Conservation (phyloP, 176 grass and related monocot species). For the Elaeis guineensis region DNA sequence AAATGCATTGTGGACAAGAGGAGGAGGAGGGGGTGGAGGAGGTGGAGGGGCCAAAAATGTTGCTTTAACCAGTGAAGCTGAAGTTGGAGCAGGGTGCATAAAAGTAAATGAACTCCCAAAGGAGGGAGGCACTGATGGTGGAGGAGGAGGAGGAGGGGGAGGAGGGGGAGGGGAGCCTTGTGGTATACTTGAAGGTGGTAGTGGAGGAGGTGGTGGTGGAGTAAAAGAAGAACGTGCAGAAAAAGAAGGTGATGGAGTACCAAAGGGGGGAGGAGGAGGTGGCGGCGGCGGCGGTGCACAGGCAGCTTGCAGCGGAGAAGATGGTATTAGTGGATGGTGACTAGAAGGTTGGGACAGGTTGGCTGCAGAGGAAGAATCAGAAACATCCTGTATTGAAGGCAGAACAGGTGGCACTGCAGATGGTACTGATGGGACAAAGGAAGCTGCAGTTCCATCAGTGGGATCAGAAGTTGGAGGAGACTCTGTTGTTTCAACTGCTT, state of each 20-base stretch:
- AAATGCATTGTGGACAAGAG: slow-evolving; percentile 13
- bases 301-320: not conserved
- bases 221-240: too few species aligned
- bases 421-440: slow-evolving; percentile 6
- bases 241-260: too few species aligned
- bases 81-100: slow-evolving; percentile 14
- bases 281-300: not conserved
- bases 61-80: slow-evolving; percentile 12
- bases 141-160: slow-evolving; percentile 19
- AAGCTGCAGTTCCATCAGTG: slow-evolving; percentile 7
- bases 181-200: slow-evolving; percentile 3
- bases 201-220: too few species aligned
- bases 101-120: slow-evolving; percentile 5
- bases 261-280: too few species aligned
- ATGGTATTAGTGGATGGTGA: not conserved
- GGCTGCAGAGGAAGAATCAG: not conserved
- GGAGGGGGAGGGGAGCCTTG: not conserved
- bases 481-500: slow-evolving; percentile 19
- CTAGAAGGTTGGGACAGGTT: too few species aligned
- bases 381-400: not conserved
- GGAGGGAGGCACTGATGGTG: slow-evolving; percentile 16
- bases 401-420: not conserved
- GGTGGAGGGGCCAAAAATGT: slow-evolving; percentile 26
- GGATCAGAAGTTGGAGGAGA: slow-evolving; percentile 10
- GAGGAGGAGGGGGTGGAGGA: slow-evolving; percentile 32